phyloP scores from a whole-genome alignment of 768 basidiomycete genomes.

The Psilocybe tampanensis region DNA sequence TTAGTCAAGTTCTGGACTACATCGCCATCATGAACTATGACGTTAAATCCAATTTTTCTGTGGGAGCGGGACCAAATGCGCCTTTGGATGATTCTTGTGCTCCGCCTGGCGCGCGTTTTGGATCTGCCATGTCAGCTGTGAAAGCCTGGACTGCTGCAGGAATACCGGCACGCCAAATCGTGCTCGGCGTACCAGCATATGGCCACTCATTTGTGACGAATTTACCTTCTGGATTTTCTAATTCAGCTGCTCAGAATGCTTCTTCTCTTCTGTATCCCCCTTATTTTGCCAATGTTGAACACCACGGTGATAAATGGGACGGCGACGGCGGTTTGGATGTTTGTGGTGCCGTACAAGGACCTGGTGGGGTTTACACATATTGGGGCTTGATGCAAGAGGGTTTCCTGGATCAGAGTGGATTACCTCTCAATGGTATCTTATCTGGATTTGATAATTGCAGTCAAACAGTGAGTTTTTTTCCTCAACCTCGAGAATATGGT shows the following conservation, averaged over 20 bases:
- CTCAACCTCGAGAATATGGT: neutral
- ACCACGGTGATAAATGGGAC: slow-evolving; percentile 61
- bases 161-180: slow-evolving; percentile 69
- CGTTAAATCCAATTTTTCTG: slow-evolving; percentile 53
- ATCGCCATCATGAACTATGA: slow-evolving; percentile 78
- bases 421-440: slow-evolving; percentile 43
- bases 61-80: slow-evolving; percentile 76
- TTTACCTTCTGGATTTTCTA: slow-evolving; percentile 35
- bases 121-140: slow-evolving; percentile 79
- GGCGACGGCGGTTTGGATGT: slow-evolving; percentile 47
- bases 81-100: slow-evolving; percentile 83
- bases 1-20: slow-evolving; percentile 73
- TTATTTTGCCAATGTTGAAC: slow-evolving; percentile 47
- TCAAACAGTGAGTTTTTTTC: slow-evolving; percentile 63
- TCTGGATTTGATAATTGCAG: slow-evolving; percentile 67
- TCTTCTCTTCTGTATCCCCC: slow-evolving; percentile 50
- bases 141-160: slow-evolving; percentile 76
- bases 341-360: slow-evolving; percentile 58
- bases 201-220: slow-evolving; percentile 72
- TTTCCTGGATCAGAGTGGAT: slow-evolving; percentile 51
- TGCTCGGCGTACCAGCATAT: slow-evolving; percentile 85
- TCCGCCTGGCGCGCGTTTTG: slow-evolving; percentile 53
- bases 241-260: slow-evolving; percentile 23
- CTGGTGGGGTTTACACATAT: slow-evolving; percentile 62
- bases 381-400: slow-evolving; percentile 62